These are phyloP conservation scores for Neurospora crassa DNA, from an alignment of 2,329 filamentous ascomycete genomes.

Conservation along the genomic window DNA sequence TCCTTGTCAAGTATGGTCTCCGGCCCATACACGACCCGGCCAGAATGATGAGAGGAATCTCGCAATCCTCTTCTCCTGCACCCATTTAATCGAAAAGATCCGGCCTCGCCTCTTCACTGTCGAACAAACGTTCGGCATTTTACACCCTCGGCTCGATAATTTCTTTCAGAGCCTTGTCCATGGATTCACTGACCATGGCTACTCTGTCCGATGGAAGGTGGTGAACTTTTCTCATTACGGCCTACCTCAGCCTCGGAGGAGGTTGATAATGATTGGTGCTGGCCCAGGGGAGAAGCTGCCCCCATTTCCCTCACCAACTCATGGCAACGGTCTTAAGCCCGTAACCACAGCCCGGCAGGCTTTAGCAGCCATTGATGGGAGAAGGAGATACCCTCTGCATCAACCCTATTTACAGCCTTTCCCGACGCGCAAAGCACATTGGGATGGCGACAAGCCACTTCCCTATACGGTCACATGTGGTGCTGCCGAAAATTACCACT, in stretches of 20 bases:
- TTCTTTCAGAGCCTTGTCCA: constrained; percentile 53
- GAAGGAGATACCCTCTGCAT: constrained; percentile 25
- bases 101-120: constrained; percentile 64
- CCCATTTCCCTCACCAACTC: constrained; percentile 52
- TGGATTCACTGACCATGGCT: constrained; percentile 55
- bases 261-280: constrained; percentile 48
- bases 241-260: constrained; percentile 37
- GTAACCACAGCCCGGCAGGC: constrained; percentile 37
- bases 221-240: constrained; percentile 43
- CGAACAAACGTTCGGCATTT: constrained; percentile 68
- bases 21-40: constrained; percentile 53
- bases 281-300: constrained; percentile 64
- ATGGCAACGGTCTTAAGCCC: constrained; percentile 32
- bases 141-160: constrained; percentile 38
- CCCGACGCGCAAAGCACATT: constrained; percentile 24
- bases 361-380: constrained; percentile 25
- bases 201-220: constrained; percentile 61
- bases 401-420: constrained; percentile 19
- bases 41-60: constrained; percentile 59
- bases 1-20: constrained; percentile 69
- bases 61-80: constrained; percentile 44
- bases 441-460: constrained; percentile 37
- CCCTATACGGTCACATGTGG: constrained; percentile 55
- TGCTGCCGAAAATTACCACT: constrained; percentile 55
- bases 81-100: constrained; percentile 44